A percentile compares a stretch with the other conserved stretches of the same genome.
phyloP scores from a whole-genome alignment of 2,329 filamentous ascomycete genomes.

The Aphanocladium album region DNA sequence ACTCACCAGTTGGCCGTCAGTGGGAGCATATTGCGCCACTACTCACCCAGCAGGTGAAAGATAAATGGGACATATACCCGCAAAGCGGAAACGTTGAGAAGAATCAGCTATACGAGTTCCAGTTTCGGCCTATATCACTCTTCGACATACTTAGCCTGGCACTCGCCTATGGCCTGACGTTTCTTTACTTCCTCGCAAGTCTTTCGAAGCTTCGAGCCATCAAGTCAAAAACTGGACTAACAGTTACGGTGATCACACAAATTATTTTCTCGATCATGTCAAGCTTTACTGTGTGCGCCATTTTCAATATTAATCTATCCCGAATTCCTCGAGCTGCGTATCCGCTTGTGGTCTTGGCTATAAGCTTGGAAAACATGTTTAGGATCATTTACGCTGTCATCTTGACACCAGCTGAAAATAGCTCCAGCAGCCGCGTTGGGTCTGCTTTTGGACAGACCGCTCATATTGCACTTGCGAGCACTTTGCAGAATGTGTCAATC shows the following conservation, averaged over 20 bases:
- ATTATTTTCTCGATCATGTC: conserved; percentile 69
- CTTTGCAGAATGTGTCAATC: conserved; percentile 63
- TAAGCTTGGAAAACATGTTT: conserved; percentile 76
- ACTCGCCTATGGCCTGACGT: conserved; percentile 59
- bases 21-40: conserved; percentile 59
- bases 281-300: conserved; percentile 73
- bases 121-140: conserved; percentile 67
- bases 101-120: conserved; percentile 70
- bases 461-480: conserved; percentile 62
- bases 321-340: conserved; percentile 70
- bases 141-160: conserved; percentile 60
- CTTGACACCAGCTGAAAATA: conserved; percentile 62
- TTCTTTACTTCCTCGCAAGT: conserved; percentile 60
- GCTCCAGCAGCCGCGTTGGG: conserved; percentile 63
- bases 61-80: conserved; percentile 63
- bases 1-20: conserved; percentile 57
- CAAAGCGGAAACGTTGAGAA: conserved; percentile 46
- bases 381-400: conserved; percentile 74
- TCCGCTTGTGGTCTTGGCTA: conserved; percentile 68
- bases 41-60: conserved; percentile 43
- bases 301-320: conserved; percentile 69
- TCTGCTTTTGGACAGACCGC: conserved; percentile 70
- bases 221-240: conserved; percentile 69
- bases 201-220: conserved; percentile 67
- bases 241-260: conserved; percentile 65